Conservation (phyloP, 805 yeast species). For the Teunomyces tritomae region DNA sequence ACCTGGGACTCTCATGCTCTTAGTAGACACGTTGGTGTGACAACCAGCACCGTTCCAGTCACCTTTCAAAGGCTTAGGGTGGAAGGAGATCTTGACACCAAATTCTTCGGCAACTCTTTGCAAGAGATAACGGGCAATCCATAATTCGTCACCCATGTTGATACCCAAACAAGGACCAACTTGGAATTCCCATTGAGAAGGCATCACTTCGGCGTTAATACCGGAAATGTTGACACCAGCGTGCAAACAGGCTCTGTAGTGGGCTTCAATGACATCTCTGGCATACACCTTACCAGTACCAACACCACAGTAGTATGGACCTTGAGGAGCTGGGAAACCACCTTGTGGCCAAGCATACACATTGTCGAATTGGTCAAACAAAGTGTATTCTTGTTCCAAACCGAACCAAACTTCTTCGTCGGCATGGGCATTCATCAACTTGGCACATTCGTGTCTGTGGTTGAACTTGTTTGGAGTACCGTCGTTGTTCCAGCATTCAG, state of each 20-base stretch:
- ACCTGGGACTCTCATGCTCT: constrained; percentile 87
- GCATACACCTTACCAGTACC: constrained; percentile 98
- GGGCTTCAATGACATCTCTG: constrained; percentile 98
- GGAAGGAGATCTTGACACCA: constrained; percentile 97
- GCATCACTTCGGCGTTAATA: constrained; percentile 99
- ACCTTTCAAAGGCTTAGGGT: constrained; percentile 98
- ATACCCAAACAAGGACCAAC: constrained; percentile 98
- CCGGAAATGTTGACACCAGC: constrained; percentile 92
- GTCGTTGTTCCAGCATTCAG: constrained; percentile 97
- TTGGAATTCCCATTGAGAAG: constrained; percentile 99
- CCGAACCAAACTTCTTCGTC: constrained; percentile 93
- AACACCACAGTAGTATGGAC: constrained; percentile 99
- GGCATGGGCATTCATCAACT: constrained; percentile 89
- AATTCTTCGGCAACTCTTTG: constrained; percentile 97
- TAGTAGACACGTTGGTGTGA: constrained; percentile 97
- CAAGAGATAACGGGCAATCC: constrained; percentile 92
- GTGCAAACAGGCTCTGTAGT: constrained; percentile 95
- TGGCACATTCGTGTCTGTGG: constrained; percentile 96
- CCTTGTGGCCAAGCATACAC: constrained; percentile 99
- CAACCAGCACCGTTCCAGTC: constrained; percentile 99
- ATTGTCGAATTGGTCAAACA: constrained; percentile 85
- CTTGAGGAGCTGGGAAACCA: constrained; percentile 99
- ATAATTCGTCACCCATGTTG: constrained; percentile 94
- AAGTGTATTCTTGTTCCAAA: constrained; percentile 97
- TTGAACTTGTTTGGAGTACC: constrained; percentile 98